Percentiles rank a stretch among this genome's conserved stretches.
These are phyloP conservation scores for Toxicodendron radicans DNA, from an alignment of 345 rosid genomes.

Conservation along the genomic window DNA sequence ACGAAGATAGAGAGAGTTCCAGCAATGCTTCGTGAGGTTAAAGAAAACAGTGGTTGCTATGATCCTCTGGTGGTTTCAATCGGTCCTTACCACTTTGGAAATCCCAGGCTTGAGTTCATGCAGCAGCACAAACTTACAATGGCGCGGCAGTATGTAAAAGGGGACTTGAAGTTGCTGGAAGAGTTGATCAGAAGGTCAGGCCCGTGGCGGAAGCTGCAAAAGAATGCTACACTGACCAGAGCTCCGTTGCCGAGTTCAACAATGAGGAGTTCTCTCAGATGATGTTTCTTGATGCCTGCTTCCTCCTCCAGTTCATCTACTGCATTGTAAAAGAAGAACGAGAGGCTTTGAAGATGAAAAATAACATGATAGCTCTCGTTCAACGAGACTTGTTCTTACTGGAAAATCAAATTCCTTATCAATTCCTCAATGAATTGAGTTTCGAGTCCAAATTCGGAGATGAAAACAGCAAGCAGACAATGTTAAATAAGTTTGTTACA, in stretches of 20 bases:
- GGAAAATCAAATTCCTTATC: conserved; percentile 33
- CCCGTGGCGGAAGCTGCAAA: neutral
- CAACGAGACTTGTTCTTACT: conserved; percentile 28
- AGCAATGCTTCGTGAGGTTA: neutral
- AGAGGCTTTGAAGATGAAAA: neutral
- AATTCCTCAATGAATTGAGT: conserved; percentile 9
- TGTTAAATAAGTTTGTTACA: neutral
- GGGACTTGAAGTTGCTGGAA: neutral
- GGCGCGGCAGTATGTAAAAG: neutral
- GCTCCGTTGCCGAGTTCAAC: neutral
- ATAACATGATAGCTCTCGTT: neutral
- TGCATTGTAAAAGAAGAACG: neutral
- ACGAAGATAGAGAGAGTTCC: conserved; percentile 13
- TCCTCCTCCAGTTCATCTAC: neutral
- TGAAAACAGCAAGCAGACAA: neutral
- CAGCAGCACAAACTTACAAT: neutral
- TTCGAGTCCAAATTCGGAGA: neutral
- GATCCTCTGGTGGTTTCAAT: conserved; percentile 23
- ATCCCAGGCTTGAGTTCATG: neutral
- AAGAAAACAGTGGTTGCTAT: conserved; percentile 11
- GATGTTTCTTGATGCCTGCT: conserved; percentile 15
- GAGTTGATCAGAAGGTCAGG: neutral
- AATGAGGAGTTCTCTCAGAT: conserved; percentile 16
- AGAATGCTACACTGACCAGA: neutral
- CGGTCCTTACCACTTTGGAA: conserved; percentile 27